Percentiles rank a stretch among this genome's conserved stretches.
Evolutionary conservation across 306 rosid species (phyloP).

Genomic region (Vigna radiata): DNA sequence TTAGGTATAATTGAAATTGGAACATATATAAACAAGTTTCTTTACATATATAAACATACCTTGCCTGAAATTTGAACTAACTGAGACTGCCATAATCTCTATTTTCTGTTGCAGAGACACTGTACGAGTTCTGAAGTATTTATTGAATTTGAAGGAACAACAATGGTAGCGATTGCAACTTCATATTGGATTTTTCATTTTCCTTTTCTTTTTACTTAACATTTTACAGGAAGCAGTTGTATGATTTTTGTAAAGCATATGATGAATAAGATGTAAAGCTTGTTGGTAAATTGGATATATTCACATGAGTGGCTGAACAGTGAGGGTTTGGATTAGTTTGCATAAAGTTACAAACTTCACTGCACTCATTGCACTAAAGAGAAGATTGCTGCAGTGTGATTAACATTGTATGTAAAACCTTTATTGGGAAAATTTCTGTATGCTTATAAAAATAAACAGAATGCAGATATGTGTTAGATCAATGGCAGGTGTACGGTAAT

Average conservation of each 20-base stretch:
- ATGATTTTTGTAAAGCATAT: conserved; percentile 36
- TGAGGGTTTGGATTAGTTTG: conserved; percentile 1
- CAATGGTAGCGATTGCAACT: conserved; percentile 39
- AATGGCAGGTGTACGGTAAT: too few species aligned
- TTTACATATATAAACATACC: too few species aligned
- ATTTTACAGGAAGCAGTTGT: conserved; percentile 38
- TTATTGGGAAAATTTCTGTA: conserved; percentile 24
- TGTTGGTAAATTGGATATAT: not conserved
- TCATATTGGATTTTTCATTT: conserved; percentile 11
- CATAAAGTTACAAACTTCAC: not conserved
- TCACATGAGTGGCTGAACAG: not conserved
- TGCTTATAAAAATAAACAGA: conserved; percentile 21
- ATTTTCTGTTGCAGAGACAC: conserved; percentile 52
- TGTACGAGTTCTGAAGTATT: conserved; percentile 44
- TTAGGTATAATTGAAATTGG: conserved; percentile 39
- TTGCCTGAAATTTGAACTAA: too few species aligned
- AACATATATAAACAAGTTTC: too few species aligned
- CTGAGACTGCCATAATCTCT: not conserved
- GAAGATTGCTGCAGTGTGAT: conserved; percentile 1
- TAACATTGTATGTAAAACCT: conserved; percentile 25
- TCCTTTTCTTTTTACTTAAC: not conserved
- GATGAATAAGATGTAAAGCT: conserved; percentile 20
- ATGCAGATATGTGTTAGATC: not conserved
- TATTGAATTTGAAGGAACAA: conserved; percentile 27
- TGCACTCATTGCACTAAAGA: not conserved